Conservation (phyloP, 257 asterid genomes). For the Solanum sitiens region DNA sequence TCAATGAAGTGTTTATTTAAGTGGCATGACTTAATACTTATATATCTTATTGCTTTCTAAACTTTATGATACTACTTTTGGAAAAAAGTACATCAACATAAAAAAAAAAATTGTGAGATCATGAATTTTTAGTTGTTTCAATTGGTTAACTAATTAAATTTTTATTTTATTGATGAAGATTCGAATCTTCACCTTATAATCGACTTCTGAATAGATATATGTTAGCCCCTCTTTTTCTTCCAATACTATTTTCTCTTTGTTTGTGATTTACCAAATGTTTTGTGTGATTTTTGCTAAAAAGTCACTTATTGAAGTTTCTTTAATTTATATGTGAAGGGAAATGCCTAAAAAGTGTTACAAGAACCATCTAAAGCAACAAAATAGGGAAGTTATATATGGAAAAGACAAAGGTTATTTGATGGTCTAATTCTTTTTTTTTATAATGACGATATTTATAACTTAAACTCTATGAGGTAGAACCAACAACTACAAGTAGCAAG, state of each 20-base stretch:
- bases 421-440: background rate
- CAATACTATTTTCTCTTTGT: background rate
- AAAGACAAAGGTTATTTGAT: background rate
- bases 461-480: background rate
- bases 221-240: background rate
- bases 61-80: background rate
- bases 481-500: background rate
- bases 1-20: background rate
- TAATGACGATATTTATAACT: background rate
- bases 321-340: background rate
- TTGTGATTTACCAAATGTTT: background rate
- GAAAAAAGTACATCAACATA: background rate
- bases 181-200: too few relatives aligned
- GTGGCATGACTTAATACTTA: background rate
- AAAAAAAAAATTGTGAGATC: background rate
- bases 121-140: background rate
- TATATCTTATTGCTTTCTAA: background rate
- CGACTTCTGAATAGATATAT: background rate
- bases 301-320: background rate
- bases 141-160: fast-evolving
- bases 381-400: background rate
- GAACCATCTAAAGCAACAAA: background rate
- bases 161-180: background rate
- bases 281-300: background rate
- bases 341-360: background rate